Conservation (phyloP, 257 asterid genomes). For the Plantago ovata region DNA sequence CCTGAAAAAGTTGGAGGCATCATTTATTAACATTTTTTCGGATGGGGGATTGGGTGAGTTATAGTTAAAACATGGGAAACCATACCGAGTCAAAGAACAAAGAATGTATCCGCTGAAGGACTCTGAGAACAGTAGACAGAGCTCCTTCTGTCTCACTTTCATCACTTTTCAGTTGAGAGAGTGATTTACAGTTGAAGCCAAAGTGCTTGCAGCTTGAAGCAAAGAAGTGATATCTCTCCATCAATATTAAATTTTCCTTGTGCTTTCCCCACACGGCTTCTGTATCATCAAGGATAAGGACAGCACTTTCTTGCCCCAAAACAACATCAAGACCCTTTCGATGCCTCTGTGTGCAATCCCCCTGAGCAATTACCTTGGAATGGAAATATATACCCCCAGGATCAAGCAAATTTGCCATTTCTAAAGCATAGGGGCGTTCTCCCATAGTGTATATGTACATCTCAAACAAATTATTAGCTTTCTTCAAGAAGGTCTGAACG, state of each 20-base stretch:
- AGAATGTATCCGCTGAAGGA: conserved; percentile 59
- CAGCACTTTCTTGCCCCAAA: conserved; percentile 87
- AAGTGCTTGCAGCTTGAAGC: conserved; percentile 85
- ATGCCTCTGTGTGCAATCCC: conserved; percentile 72
- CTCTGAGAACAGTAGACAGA: conserved; percentile 60
- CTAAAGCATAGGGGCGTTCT: conserved; percentile 82
- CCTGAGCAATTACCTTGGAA: conserved; percentile 84
- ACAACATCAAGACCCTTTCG: conserved; percentile 94
- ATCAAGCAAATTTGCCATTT: conserved; percentile 86
- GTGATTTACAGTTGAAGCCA: conserved; percentile 61
- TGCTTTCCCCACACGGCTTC: conserved; percentile 89
- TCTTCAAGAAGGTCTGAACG: conserved; percentile 68
- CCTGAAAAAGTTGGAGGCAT: conserved; percentile 37
- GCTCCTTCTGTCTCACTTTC: conserved; percentile 91
- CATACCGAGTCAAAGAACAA: conserved; percentile 55
- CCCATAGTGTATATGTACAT: conserved; percentile 98
- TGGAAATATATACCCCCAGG: conserved; percentile 63
- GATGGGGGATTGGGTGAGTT: conserved; percentile 3
- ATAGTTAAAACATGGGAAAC: no score
- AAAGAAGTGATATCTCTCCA: conserved; percentile 88
- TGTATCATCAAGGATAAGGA: conserved; percentile 90
- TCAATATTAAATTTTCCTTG: conserved; percentile 72
- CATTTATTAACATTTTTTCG: background rate
- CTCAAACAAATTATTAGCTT: conserved; percentile 72
- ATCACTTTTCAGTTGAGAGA: conserved; percentile 56